Base-by-base conservation (phyloP, 2,329 filamentous ascomycete species). In the Microcera coccophila region DNA sequence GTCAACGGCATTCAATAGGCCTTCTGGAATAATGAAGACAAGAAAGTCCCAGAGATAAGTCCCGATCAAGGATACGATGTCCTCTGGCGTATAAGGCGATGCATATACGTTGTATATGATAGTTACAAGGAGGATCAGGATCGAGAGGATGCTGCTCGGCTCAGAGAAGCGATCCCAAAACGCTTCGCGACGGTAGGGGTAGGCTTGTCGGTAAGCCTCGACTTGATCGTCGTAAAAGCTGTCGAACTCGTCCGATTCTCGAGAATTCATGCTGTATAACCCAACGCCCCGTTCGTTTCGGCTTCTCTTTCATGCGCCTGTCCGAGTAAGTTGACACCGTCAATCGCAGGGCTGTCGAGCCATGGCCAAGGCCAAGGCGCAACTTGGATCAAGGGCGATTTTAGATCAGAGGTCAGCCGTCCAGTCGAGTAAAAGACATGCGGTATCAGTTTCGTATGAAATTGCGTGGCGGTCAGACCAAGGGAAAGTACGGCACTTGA, bases 41-140 rank as follows among this genome's bases (percentile, higher is more conserved):
- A 84, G 47, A 19, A 63, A 61, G 64, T 85, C 77, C 82, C 84
- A 87, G 28, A 81, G 57, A 39, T 81, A 60, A 52, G 74, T 68
- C 44, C 52, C 56, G 12, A 63, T 32, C 16, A 61, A 47, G 36
- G 48, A 52, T 32, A 62, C 35, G 4, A 56, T 49, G 11, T 53
- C 55, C 31, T 60, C 54, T 7, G 67, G 42, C 4, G 63, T 57
- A 15, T 58, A 47, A 11, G 66, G 57, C 11, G 63, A 57, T 48
- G 59, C 61, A 57, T 64, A 61, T 20, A 60, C 39, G 39, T 62
- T 65, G 59, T 64, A 59, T n/a, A 61, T 32, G 35, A 67, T 45
- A 31, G 66, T 63, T 29, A 62, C 44, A 38, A 60, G 33, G 21
- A 70, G 46, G 31, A 67, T 52, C 28, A 64, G 43, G 28, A 58